Evolutionary conservation across 164 flowering plant genomes (phyloP), one percentile per base, ranked within the genome.

Genomic region (Tetracentron sinense): DNA sequence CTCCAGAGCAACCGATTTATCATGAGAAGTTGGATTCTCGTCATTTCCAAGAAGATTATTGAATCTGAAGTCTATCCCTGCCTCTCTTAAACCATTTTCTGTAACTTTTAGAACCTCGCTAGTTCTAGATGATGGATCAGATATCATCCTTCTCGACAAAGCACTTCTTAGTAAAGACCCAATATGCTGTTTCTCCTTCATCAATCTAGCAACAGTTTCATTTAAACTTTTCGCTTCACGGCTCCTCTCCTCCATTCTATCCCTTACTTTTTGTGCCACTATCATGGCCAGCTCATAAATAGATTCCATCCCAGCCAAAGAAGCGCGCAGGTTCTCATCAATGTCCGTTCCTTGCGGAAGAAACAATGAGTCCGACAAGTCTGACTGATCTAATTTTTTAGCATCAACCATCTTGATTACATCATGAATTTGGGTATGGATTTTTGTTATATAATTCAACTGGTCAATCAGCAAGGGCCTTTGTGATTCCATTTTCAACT

Each of bases 161-260:
- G 94, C 91, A 77, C 92, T 82, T 78, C 96, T 85, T 22, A 93
- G 89, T 58, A 93, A 71, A 23, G 88, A 80, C 28, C 96, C 98
- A 65, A 93, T 83, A 59, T 93, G 93, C 58, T 83, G 87, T 78
- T 93, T 90, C 82, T 93, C 97, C 69, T 79, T 83, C 30, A 83
- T 72, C 65, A 90, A 75, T 57, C 72, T 82, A 61, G 74, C 69
- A 65, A 88, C 82, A 1, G 81, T 83, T 63, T 88, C 94, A 70
- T 87, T 82, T 60, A 85, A 76, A 46, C 74, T 65, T 74, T 81
- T 88, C 29, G 78, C 71, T 66, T 88, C 88, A 10, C 59, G 67
- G 54, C 23, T 69, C 61, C 75, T 85, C 64, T 80, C 86, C 57
- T 85, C 88, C 5, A 87, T 64, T 57, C 72, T 67, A 67, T 70